Conservation (phyloP, 2,329 filamentous ascomycete genomes). For the Penicillium crustosum region DNA sequence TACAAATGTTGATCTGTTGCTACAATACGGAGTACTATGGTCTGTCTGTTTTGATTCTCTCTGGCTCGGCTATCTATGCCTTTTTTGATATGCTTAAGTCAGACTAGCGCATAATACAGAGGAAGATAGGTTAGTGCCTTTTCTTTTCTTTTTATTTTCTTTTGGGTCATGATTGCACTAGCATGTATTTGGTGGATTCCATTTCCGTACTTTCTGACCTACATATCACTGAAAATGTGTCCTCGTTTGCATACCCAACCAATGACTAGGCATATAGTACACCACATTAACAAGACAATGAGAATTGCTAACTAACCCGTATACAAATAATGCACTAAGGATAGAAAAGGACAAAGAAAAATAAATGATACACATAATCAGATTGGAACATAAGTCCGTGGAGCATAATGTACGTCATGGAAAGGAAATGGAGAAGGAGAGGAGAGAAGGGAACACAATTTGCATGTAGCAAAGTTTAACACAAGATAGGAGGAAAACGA, state of each 20-base stretch:
- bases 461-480: slow-evolving; percentile 11
- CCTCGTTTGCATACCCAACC: background rate
- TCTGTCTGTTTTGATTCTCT: background rate
- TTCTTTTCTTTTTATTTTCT: background rate
- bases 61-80: background rate
- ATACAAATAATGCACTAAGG: background rate
- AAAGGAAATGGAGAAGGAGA: slow-evolving; percentile 1
- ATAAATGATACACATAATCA: slow-evolving; percentile 2
- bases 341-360: background rate
- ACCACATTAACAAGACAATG: background rate
- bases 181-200: background rate
- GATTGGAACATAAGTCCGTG: slow-evolving; percentile 12
- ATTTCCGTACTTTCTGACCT: background rate
- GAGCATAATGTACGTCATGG: slow-evolving; percentile 22
- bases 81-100: background rate
- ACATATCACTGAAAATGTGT: background rate
- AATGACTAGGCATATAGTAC: background rate
- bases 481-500: slow-evolving; percentile 21
- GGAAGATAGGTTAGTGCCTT: background rate
- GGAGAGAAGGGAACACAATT: slow-evolving; percentile 7
- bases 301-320: background rate
- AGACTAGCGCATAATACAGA: background rate
- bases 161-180: background rate
- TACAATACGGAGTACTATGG: too few relatives aligned
- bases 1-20: background rate